Conservation (phyloP, 495 filamentous ascomycete species). For the Podospora sp. region DNA sequence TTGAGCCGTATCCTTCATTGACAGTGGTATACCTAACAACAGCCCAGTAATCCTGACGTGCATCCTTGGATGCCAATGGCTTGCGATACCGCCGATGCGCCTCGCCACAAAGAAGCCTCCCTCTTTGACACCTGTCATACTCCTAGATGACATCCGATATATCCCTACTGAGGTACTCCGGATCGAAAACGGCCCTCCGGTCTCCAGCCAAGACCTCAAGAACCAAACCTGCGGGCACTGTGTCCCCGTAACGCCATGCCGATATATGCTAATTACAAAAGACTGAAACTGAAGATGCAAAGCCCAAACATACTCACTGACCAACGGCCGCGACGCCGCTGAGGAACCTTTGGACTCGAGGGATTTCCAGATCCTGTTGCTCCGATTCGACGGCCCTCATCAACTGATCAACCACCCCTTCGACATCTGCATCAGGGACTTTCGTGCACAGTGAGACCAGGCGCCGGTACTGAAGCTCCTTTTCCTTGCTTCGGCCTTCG, state of each 20-base stretch:
- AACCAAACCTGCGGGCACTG: background rate
- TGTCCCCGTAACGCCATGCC: slow-evolving; percentile 10
- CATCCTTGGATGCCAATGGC: background rate
- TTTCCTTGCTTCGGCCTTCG: slow-evolving; percentile 62
- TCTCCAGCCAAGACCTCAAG: background rate
- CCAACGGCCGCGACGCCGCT: slow-evolving; percentile 63
- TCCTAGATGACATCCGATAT: background rate
- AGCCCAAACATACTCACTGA: slow-evolving; percentile 27
- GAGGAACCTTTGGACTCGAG: slow-evolving; percentile 71
- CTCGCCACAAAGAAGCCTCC: background rate
- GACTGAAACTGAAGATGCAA: background rate
- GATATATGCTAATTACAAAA: slow-evolving; percentile 1
- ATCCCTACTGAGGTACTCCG: background rate
- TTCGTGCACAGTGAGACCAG: slow-evolving; percentile 71
- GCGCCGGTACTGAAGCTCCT: slow-evolving; percentile 69
- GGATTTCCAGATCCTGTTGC: slow-evolving; percentile 66
- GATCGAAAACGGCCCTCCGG: background rate
- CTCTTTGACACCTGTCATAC: background rate
- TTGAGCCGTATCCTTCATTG: background rate
- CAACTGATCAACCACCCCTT: slow-evolving; percentile 62
- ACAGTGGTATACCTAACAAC: background rate
- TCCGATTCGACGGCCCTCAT: slow-evolving; percentile 75
- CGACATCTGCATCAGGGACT: slow-evolving; percentile 64
- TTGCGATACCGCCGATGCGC: background rate
- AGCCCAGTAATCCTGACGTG: background rate